Evolutionary conservation across 805 yeast genomes (phyloP).

Genomic region (Lachancea meyersii): DNA sequence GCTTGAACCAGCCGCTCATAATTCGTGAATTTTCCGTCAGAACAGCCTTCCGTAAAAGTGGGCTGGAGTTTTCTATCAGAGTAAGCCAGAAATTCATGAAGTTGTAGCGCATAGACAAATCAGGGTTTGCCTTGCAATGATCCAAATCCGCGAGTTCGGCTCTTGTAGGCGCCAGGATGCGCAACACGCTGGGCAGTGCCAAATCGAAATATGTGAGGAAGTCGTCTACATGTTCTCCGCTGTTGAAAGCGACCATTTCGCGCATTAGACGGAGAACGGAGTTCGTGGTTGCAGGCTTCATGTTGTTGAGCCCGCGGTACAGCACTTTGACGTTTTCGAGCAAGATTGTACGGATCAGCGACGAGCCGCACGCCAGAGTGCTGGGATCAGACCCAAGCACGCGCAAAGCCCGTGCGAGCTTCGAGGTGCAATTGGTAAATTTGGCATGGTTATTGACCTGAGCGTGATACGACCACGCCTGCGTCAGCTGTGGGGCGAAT

Average conservation of each 20-base stretch:
- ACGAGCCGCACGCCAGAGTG: slow-evolving; percentile 19
- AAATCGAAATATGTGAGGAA: slow-evolving; percentile 66
- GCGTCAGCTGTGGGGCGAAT: slow-evolving; percentile 34
- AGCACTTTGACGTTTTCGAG: slow-evolving; percentile 53
- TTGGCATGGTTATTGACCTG: slow-evolving; percentile 46
- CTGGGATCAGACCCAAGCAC: slow-evolving; percentile 16
- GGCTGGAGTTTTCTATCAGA: slow-evolving; percentile 43
- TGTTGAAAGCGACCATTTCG: slow-evolving; percentile 44
- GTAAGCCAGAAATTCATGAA: slow-evolving; percentile 59
- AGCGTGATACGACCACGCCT: slow-evolving; percentile 44
- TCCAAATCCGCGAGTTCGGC: slow-evolving; percentile 39
- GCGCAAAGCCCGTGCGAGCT: slow-evolving; percentile 36
- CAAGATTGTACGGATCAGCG: slow-evolving; percentile 43
- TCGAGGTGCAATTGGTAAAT: slow-evolving; percentile 40
- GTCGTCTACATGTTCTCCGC: slow-evolving; percentile 47
- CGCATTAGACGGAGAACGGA: slow-evolving; percentile 56
- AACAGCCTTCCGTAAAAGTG: slow-evolving; percentile 59
- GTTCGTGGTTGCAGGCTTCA: slow-evolving; percentile 52
- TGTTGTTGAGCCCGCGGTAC: slow-evolving; percentile 58
- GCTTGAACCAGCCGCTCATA: slow-evolving; percentile 62
- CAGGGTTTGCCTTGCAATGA: slow-evolving; percentile 31
- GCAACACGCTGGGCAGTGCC: slow-evolving; percentile 53
- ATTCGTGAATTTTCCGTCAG: slow-evolving; percentile 51
- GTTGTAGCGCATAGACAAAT: slow-evolving; percentile 46
- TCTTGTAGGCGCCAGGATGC: slow-evolving; percentile 49